phyloP scores from a whole-genome alignment of 1,284 basidiomycete genomes.

The Cryptococcus sp. region DNA sequence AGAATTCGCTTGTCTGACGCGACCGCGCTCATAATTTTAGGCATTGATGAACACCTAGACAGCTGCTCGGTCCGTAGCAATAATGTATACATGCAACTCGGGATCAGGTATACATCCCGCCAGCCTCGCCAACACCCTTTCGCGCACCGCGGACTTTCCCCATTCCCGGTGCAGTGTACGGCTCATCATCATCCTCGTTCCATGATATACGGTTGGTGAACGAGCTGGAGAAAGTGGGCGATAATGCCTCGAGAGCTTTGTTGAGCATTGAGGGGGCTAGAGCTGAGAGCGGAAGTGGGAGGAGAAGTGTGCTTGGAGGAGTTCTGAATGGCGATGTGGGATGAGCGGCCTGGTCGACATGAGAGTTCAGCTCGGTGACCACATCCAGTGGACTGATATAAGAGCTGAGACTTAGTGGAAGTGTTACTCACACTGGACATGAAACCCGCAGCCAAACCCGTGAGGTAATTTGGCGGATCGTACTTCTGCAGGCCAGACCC shows the following conservation, averaged over 20 bases:
- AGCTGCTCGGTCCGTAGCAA: too few species aligned
- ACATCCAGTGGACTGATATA: not conserved
- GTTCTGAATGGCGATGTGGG: conserved; percentile 20
- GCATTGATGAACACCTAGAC: too few species aligned
- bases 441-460: conserved; percentile 40
- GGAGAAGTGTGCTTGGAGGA: conserved; percentile 21
- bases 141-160: conserved; percentile 21
- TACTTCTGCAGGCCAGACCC: conserved; percentile 9
- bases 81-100: not conserved
- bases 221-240: not conserved
- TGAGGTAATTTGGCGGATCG: conserved; percentile 46
- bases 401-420: not conserved
- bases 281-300: conserved; percentile 42
- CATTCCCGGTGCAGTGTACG: conserved; percentile 37
- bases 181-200: conserved; percentile 47
- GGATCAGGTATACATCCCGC: conserved; percentile 39
- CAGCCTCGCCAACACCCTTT: conserved; percentile 17
- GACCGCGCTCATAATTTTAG: too few species aligned
- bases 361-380: conserved; percentile 9
- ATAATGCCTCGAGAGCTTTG: conserved; percentile 13
- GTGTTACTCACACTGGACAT: conserved; percentile 25
- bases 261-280: conserved; percentile 11
- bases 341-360: conserved; percentile 25
- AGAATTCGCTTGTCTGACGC: too few species aligned
- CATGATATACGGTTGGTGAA: conserved; percentile 15